A percentile compares a stretch with the other conserved stretches of the same genome.
Conservation (phyloP, 257 asterid genomes). For the Voacanga thouarsii region DNA sequence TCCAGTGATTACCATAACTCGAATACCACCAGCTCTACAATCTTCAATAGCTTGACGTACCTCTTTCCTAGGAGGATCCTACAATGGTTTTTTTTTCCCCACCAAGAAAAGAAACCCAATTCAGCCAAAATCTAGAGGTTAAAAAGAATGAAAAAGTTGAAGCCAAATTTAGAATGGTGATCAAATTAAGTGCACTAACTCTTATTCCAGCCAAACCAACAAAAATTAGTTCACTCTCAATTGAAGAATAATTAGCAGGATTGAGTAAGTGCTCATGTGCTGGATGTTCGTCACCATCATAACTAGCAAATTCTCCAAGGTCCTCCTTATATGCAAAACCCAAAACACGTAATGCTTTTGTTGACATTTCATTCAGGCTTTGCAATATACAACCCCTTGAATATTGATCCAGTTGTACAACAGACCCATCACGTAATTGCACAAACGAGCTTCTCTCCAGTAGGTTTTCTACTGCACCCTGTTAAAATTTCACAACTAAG, state of each 20-base stretch:
- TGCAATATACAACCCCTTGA: conserved; percentile 44
- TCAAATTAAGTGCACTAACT: conserved; percentile 46
- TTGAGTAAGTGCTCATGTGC: conserved; percentile 77
- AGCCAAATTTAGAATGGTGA: background rate
- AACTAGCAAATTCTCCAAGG: conserved; percentile 63
- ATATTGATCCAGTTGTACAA: conserved; percentile 55
- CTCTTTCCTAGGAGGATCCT: conserved; percentile 99
- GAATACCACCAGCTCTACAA: conserved; percentile 96
- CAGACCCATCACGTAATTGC: conserved; percentile 81
- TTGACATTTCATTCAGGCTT: conserved; percentile 78
- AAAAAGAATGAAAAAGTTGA: background rate
- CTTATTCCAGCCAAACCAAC: conserved; percentile 94
- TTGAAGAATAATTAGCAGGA: conserved; percentile 79
- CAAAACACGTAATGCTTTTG: conserved; percentile 82
- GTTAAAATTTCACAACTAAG: conserved; percentile 18
- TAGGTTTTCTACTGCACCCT: conserved; percentile 97
- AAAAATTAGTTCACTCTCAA: conserved; percentile 80
- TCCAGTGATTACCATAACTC: conserved; percentile 97
- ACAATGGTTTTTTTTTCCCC: background rate
- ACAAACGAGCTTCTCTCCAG: conserved; percentile 89
- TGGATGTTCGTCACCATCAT: conserved; percentile 93
- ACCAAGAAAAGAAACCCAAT: background rate
- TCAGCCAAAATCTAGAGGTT: background rate
- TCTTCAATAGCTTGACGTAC: conserved; percentile 91
- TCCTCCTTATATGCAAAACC: conserved; percentile 90